Percentiles rank a stretch among this genome's conserved stretches.
phyloP scores from a whole-genome alignment of 2,329 filamentous ascomycete species.

The Nothopassalora personata region DNA sequence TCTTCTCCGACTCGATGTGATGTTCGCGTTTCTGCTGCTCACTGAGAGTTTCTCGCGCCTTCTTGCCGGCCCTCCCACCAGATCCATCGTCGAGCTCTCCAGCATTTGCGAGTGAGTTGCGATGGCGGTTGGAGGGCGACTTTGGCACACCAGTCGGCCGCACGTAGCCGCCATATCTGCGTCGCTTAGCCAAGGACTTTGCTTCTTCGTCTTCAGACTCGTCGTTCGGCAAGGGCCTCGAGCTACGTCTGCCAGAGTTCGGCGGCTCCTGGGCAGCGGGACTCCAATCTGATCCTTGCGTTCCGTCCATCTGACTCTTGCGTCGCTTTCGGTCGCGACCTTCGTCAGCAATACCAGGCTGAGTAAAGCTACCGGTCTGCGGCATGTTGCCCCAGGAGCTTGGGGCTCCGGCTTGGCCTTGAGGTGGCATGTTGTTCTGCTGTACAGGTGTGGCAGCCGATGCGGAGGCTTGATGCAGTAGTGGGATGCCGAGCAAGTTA shows the following conservation, averaged over 20 bases:
- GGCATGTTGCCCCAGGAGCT: conserved; percentile 3
- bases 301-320: conserved; percentile 5
- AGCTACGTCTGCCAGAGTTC: neutral
- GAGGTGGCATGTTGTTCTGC: neutral
- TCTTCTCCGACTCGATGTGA: conserved; percentile 83
- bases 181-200: neutral
- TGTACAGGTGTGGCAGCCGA: neutral
- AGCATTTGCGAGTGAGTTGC: neutral
- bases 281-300: neutral
- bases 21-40: conserved; percentile 81
- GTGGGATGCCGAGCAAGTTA: neutral
- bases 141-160: neutral
- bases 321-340: conserved; percentile 5
- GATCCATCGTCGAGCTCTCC: neutral
- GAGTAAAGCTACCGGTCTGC: neutral
- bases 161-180: neutral
- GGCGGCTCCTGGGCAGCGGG: neutral
- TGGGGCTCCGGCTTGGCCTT: neutral
- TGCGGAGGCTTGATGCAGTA: neutral
- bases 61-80: conserved; percentile 3
- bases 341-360: neutral
- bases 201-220: neutral
- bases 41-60: conserved; percentile 52
- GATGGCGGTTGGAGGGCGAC: neutral
- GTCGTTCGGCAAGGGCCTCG: neutral